These are phyloP conservation scores for Phytophthora sojae DNA, from an alignment of 352 stramenopile genomes.

Conservation along the genomic window DNA sequence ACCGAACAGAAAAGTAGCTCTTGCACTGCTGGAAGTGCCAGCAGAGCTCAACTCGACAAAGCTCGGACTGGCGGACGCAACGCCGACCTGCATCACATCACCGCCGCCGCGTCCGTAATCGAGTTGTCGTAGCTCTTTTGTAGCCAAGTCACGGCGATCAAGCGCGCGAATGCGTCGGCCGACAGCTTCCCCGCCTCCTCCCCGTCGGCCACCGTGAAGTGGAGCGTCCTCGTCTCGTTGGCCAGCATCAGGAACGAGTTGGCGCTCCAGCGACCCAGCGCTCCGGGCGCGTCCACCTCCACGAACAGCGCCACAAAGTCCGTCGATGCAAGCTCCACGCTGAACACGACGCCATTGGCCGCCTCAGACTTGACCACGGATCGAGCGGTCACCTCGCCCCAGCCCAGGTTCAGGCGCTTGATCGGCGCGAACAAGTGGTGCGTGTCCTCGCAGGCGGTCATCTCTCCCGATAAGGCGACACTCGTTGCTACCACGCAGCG, in stretches of 20 bases:
- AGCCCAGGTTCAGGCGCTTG: constrained; percentile 64
- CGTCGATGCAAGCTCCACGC: constrained; percentile 58
- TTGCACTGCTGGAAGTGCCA: neutral
- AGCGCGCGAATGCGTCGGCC: constrained; percentile 43
- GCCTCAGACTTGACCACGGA: constrained; percentile 23
- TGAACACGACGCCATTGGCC: constrained; percentile 31
- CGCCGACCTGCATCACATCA: constrained; percentile 2
- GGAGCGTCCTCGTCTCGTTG: constrained; percentile 58
- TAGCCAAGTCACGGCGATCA: constrained; percentile 68
- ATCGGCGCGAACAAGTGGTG: constrained; percentile 76
- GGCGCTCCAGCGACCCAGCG: constrained; percentile 68
- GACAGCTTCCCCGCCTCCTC: constrained; percentile 20
- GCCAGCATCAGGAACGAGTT: constrained; percentile 83
- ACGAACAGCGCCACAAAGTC: constrained; percentile 81
- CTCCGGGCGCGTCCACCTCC: constrained; percentile 56
- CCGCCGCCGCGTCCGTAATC: constrained; percentile 19
- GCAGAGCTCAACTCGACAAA: no score
- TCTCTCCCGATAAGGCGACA: constrained; percentile 3
- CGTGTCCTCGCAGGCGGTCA: constrained; percentile 49
- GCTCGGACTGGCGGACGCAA: no score
- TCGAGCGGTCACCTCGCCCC: constrained; percentile 37
- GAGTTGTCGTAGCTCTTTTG: constrained; percentile 70
- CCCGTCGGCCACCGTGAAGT: constrained; percentile 46
- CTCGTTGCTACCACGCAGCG: constrained; percentile 32
- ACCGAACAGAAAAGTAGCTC: constrained; percentile 24